A percentile compares a stretch with the other conserved stretches of the same genome.
Conservation (phyloP, 257 asterid species). For the Sherardia arvensis region DNA sequence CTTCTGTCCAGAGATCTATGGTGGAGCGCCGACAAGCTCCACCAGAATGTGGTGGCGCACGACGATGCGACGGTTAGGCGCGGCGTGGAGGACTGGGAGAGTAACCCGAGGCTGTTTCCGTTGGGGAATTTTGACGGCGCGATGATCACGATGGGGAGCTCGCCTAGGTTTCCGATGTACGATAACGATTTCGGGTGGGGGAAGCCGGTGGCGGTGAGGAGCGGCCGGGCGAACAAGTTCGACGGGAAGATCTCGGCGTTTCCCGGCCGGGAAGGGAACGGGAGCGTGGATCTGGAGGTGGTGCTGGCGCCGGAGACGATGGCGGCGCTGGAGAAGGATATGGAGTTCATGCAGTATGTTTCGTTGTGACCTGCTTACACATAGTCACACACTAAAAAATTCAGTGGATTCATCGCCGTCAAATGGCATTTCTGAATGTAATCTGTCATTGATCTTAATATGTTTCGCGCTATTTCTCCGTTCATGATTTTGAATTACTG, state of each 20-base stretch:
- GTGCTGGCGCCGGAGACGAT: constrained; percentile 75
- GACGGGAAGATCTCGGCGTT: constrained; percentile 97
- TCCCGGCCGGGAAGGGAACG: constrained; percentile 72
- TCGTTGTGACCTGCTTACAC: constrained; percentile 11
- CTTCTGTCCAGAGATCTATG: constrained; percentile 41
- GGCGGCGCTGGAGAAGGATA: constrained; percentile 57
- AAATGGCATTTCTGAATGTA: background rate
- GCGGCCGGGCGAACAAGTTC: constrained; percentile 86
- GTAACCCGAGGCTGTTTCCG: constrained; percentile 72
- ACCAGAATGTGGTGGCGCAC: constrained; percentile 64
- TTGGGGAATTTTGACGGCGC: constrained; percentile 93
- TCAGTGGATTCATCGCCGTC: background rate
- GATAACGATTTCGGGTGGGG: constrained; percentile 98
- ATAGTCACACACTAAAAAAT: background rate
- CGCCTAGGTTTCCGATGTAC: constrained; percentile 97
- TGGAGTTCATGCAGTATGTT: constrained; percentile 75
- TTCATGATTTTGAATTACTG: background rate
- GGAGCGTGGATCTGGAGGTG: constrained; percentile 90
- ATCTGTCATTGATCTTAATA: background rate
- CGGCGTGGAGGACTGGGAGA: constrained; percentile 79
- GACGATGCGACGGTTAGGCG: constrained; percentile 54
- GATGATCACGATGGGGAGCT: constrained; percentile 95
- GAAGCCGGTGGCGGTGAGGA: constrained; percentile 66
- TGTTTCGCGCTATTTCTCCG: background rate
- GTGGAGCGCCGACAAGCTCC: constrained; percentile 65